Base-by-base conservation (phyloP, 495 filamentous ascomycete species). In the Penicillium riverlandense region DNA sequence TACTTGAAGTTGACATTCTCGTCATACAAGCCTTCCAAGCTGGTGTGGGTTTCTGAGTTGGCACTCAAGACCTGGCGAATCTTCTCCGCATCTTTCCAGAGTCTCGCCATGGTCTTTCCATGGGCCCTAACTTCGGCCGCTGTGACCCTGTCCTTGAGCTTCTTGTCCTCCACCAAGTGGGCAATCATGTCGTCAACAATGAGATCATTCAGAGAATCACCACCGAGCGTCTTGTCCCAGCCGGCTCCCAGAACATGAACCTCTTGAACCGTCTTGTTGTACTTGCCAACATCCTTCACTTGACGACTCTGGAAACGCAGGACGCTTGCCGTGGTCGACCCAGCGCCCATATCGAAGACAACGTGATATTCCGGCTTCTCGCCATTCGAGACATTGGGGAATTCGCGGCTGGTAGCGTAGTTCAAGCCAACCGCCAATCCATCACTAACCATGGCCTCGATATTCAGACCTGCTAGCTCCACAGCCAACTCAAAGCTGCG, bases 291-390 rank as follows among this genome's bases (percentile, higher is more conserved):
- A 57, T 96, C 90, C 71, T 96, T 99, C 38, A 97, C 86, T 6
- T 75, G 84, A 51, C 80, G 80, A 56, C 85, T 86, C 60, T 95
- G 90, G 70, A 97, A 95, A 53, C 79, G 84, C 59, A 99, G 58
- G 12, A 99, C 73, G 7, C 90, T 94, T n/a, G 91, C 92, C 45
- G 88, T 95, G 11, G 94, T 88, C n/a, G 88, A 95, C 8, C 92
- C 92, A 55, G 92, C 92, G 46, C 92, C 92, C 90, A 97, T 96
- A 54, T 99, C 94, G 53, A 89, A 97, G 12, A 99, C 79, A 57
- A 99, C 72, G 59, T 99, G 88, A 54, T 85, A 78, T 62, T 99
- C 92, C 4, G 92, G 86, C 70, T 88, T 90, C 52, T 82, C 83
- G 37, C 89, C 90, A 43, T 91, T 83, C 35, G 77, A 85, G 32